Conservation (phyloP, 2,329 filamentous ascomycete genomes). For the Fusarium heterosporum region DNA sequence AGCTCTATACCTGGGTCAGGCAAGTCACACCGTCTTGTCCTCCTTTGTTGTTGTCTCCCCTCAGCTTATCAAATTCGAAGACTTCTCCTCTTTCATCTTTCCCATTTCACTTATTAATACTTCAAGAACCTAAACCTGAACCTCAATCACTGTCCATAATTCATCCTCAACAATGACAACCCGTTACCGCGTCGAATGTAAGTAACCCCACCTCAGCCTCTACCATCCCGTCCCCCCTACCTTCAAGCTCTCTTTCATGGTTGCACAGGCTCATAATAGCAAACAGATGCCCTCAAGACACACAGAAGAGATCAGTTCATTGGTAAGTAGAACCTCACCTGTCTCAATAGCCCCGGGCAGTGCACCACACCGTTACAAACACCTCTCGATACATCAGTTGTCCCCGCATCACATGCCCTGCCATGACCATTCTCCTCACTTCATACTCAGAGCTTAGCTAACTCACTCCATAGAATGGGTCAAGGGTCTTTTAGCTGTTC, state of each 20-base stretch:
- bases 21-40: constrained; percentile 36
- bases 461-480: constrained; percentile 82
- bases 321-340: constrained; percentile 58
- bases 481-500: constrained; percentile 92
- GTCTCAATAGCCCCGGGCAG: too few relatives aligned
- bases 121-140: neutral
- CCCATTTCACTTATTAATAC: neutral
- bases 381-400: neutral
- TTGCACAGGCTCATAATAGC: constrained; percentile 40
- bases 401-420: constrained; percentile 11
- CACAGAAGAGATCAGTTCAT: constrained; percentile 93
- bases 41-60: constrained; percentile 17
- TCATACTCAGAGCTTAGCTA: constrained; percentile 8
- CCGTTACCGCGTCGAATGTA: constrained; percentile 77
- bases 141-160: neutral
- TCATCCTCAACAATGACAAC: constrained; percentile 64
- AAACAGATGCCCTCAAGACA: constrained; percentile 75
- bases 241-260: constrained; percentile 11
- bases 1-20: constrained; percentile 20
- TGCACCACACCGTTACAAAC: neutral
- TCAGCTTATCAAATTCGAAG: constrained; percentile 18
- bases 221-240: neutral
- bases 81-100: constrained; percentile 1
- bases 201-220: constrained; percentile 48
- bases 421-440: neutral